Percentiles rank a stretch among this genome's conserved stretches.
Conservation (phyloP, 202 grass and related monocot genomes). For the Schoenoplectus triqueter region DNA sequence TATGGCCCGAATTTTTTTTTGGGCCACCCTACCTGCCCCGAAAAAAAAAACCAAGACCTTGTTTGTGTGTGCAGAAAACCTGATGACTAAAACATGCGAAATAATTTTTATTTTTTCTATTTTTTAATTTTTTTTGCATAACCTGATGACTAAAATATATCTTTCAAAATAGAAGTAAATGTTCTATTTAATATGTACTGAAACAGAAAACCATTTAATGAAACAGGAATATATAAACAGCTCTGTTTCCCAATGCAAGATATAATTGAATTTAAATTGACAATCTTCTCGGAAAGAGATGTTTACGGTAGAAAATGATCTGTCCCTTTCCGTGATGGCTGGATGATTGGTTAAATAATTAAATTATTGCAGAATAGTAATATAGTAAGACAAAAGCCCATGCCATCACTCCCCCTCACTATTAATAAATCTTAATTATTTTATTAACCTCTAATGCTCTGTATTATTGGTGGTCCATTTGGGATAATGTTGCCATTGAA, state of each 20-base stretch:
- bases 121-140: too few species aligned
- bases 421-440: background rate
- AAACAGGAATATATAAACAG: background rate
- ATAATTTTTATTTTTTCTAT: too few species aligned
- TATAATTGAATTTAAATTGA: background rate
- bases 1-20: too few species aligned
- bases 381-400: slow-evolving; percentile 3
- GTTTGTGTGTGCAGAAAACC: too few species aligned
- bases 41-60: too few species aligned
- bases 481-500: background rate
- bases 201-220: background rate
- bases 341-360: slow-evolving; percentile 6
- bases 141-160: too few species aligned
- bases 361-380: background rate
- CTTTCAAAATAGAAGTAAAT: background rate
- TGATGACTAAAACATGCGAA: too few species aligned
- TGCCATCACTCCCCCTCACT: background rate
- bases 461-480: background rate
- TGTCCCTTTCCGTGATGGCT: background rate
- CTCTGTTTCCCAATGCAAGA: background rate
- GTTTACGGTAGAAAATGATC: background rate
- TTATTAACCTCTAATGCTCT: background rate
- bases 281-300: background rate
- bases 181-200: background rate
- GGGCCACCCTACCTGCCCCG: too few species aligned